Conservation (phyloP, 768 basidiomycete species). For the Grammothele lineata region DNA sequence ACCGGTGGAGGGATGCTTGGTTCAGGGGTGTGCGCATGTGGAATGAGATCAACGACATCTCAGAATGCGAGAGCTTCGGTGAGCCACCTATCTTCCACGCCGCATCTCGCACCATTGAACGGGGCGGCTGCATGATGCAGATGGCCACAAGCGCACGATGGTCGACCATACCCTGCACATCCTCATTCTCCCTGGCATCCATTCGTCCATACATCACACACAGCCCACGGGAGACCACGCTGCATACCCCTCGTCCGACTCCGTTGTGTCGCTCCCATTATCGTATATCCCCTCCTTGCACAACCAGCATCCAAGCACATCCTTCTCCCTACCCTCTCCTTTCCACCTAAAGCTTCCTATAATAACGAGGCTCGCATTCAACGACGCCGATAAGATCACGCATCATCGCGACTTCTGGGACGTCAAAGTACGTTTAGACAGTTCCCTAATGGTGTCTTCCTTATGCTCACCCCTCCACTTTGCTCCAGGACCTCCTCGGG, state of each 20-base stretch:
- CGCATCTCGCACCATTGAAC: not conserved
- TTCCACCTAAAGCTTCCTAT: slow-evolving; percentile 72
- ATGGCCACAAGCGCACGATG: slow-evolving; percentile 68
- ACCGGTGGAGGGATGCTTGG: slow-evolving; percentile 35
- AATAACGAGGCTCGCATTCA: slow-evolving; percentile 70
- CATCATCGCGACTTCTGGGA: slow-evolving; percentile 83
- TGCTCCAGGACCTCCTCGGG: slow-evolving; percentile 53
- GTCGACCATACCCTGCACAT: slow-evolving; percentile 80
- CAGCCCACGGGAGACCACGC: not conserved
- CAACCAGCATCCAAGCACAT: slow-evolving; percentile 6
- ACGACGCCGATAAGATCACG: slow-evolving; percentile 77
- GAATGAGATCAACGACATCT: slow-evolving; percentile 72
- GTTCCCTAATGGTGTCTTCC: no score
- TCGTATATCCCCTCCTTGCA: no score
- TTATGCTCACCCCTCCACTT: no score
- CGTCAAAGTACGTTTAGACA: slow-evolving; percentile 40
- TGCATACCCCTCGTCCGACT: not conserved
- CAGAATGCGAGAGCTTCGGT: slow-evolving; percentile 81
- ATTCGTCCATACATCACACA: slow-evolving; percentile 32
- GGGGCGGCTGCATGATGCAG: no score
- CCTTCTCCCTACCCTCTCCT: slow-evolving; percentile 52
- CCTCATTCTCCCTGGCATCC: slow-evolving; percentile 69
- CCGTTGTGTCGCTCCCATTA: slow-evolving; percentile 3
- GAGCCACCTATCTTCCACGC: slow-evolving; percentile 21
- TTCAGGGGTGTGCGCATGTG: slow-evolving; percentile 67